Conservation (phyloP, 345 rosid species). For the Anastatica hierochuntica region DNA sequence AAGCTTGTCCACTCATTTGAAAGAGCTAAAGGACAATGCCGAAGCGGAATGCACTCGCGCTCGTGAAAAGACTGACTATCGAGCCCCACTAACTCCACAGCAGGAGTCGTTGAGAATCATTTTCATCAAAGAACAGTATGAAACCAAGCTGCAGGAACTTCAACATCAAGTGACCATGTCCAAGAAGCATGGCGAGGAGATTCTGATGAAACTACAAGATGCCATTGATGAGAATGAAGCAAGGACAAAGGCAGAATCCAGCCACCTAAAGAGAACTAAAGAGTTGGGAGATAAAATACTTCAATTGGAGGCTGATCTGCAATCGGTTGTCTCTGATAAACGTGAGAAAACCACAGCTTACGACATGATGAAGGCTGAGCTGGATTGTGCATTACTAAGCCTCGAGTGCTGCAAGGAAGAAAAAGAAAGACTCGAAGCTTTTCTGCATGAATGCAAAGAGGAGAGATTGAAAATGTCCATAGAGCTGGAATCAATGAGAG, state of each 20-base stretch:
- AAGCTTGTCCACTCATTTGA: conserved; percentile 66
- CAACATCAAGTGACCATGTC: conserved; percentile 79
- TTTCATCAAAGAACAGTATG: conserved; percentile 91
- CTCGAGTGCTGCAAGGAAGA: conserved; percentile 98
- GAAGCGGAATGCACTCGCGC: conserved; percentile 58
- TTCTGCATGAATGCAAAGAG: conserved; percentile 46
- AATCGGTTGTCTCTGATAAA: conserved; percentile 45
- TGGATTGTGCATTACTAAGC: conserved; percentile 87
- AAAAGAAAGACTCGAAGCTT: conserved; percentile 48
- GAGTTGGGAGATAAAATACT: conserved; percentile 59
- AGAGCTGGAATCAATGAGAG: conserved; percentile 48
- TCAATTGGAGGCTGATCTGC: conserved; percentile 70
- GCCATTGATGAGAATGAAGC: conserved; percentile 73
- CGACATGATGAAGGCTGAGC: conserved; percentile 82
- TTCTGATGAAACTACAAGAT: conserved; percentile 89
- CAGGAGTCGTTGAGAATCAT: conserved; percentile 95
- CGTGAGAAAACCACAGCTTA: conserved; percentile 67
- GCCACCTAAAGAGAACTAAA: conserved; percentile 68
- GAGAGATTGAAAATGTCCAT: conserved; percentile 46
- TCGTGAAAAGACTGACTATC: conserved; percentile 45
- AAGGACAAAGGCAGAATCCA: conserved; percentile 68
- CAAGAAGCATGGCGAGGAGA: conserved; percentile 82
- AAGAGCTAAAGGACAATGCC: conserved; percentile 83
- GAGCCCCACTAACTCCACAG: conserved; percentile 43
- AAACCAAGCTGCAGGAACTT: conserved; percentile 72